A percentile compares a stretch with the other conserved stretches of the same genome.
These are phyloP conservation scores for Pseudogymnoascus sp. DNA, from an alignment of 2,329 filamentous ascomycete species.

Conservation along the genomic window DNA sequence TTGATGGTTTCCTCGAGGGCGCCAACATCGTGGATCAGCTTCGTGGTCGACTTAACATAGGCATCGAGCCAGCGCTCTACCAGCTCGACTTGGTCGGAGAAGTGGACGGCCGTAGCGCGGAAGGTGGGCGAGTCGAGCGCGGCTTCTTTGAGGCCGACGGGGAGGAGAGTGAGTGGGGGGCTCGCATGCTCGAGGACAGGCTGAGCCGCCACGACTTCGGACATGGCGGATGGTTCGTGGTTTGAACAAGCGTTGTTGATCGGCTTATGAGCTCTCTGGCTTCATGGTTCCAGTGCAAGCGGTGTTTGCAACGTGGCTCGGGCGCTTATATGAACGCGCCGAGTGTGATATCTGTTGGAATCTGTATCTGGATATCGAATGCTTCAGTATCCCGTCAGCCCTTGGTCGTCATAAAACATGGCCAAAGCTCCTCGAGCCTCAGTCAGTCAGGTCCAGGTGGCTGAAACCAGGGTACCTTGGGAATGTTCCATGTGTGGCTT, in stretches of 20 bases:
- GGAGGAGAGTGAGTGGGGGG: conserved; percentile 32
- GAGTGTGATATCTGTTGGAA: neutral
- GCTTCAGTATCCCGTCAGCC: neutral
- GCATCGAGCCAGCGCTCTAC: conserved; percentile 87
- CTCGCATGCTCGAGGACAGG: conserved; percentile 13
- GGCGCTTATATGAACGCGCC: neutral
- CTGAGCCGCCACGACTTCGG: neutral
- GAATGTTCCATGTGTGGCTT: neutral
- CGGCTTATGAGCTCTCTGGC: neutral
- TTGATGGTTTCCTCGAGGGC: conserved; percentile 74
- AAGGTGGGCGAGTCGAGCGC: conserved; percentile 95
- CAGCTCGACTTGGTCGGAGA: conserved; percentile 82
- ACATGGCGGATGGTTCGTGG: neutral
- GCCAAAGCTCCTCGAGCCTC: neutral
- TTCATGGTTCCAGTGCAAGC: neutral
- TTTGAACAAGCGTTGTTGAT: neutral
- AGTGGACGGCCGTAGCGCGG: conserved; percentile 76
- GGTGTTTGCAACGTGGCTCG: neutral
- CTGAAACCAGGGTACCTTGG: neutral
- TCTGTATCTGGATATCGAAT: neutral
- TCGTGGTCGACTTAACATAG: conserved; percentile 54
- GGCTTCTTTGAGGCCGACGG: conserved; percentile 87
- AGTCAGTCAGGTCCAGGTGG: conserved; percentile 4
- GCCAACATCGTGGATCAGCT: conserved; percentile 56
- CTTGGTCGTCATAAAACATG: neutral